Evolutionary conservation across 2,329 filamentous ascomycete species (phyloP), one percentile per base, ranked within the genome.

Genomic region (Alternaria consortialis): DNA sequence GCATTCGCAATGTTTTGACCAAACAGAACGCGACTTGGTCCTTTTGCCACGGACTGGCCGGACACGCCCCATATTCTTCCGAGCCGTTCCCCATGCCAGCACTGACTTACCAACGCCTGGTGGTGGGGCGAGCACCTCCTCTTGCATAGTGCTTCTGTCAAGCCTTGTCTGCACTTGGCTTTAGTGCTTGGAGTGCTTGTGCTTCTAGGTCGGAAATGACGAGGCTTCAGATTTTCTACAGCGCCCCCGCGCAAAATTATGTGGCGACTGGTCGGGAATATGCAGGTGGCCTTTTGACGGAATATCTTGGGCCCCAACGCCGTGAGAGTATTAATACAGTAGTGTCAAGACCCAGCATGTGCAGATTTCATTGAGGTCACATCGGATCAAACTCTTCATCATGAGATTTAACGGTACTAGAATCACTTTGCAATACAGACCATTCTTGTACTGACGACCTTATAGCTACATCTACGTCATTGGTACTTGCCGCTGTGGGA

Each of bases 161-260:
- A 58, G 53, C 47, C 64, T 68, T 60, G 62, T 57, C 58, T 63
- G 52, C 43, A 56, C 67, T 70, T 68, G 58, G 67, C 65, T 36
- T 47, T 62, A 63, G 62, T 68, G 67, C 67, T 68, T 69, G 53
- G 52, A 11, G 29, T 58, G 67, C 63, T 69, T 68, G 43, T 43
- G 36, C 53, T 34, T 37, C 34, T 63, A 55, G 48, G 53, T 53
- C 51, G 46, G 34, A 52, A 58, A 44, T 31, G 34, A 57, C 47
- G 17, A 29, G 36, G 17, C 31, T 46, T 29, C 23, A 37, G 23
- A 17, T 39, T 8, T 36, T 52, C n/a, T 52, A 34, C 40, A 32
- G 32, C 25, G 7, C n/a, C 27, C 44, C 20, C 42, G 36, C 44
- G 51, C 48, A 23, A 43, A 11, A 8, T 34, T 40, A 46, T 48